phyloP scores from a whole-genome alignment of 208 protist species.

The Crithidia bombi region DNA sequence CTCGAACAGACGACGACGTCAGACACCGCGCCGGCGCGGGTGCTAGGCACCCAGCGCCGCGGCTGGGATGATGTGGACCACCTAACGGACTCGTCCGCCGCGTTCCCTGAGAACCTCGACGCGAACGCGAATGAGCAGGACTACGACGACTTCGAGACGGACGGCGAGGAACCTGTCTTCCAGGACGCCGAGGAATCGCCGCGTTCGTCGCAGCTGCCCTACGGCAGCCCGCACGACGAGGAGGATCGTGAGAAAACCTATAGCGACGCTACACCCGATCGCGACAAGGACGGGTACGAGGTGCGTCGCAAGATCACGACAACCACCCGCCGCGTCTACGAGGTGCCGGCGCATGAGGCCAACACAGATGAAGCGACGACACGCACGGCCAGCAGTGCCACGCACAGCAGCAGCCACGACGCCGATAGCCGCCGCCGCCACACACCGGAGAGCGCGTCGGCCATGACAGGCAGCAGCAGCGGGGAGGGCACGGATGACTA shows the following conservation, averaged over 20 bases:
- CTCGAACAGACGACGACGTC: conserved; percentile 25
- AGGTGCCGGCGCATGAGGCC: conserved; percentile 6
- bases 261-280: conserved; percentile 19
- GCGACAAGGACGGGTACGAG: conserved; percentile 11
- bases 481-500: conserved; percentile 35
- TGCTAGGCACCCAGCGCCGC: conserved; percentile 37
- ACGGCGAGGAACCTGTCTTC: conserved; percentile 57
- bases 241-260: conserved; percentile 12
- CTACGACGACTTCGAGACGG: conserved; percentile 70
- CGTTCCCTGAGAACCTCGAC: conserved; percentile 31
- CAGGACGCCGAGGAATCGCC: conserved; percentile 11
- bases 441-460: conserved; percentile 8
- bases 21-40: conserved; percentile 21
- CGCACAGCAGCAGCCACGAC: not conserved
- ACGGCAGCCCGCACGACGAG: conserved; percentile 36
- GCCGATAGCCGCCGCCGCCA: not conserved
- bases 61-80: conserved; percentile 64
- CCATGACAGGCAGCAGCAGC: conserved; percentile 13
- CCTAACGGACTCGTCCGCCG: conserved; percentile 37
- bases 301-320: conserved; percentile 9
- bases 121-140: conserved; percentile 34
- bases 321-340: conserved; percentile 23
- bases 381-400: not conserved
- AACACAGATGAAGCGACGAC: conserved; percentile 5
- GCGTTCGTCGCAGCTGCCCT: conserved; percentile 22